These are phyloP conservation scores for Orbilia brochopaga DNA, from an alignment of 2,329 filamentous ascomycete genomes.

Conservation along the genomic window DNA sequence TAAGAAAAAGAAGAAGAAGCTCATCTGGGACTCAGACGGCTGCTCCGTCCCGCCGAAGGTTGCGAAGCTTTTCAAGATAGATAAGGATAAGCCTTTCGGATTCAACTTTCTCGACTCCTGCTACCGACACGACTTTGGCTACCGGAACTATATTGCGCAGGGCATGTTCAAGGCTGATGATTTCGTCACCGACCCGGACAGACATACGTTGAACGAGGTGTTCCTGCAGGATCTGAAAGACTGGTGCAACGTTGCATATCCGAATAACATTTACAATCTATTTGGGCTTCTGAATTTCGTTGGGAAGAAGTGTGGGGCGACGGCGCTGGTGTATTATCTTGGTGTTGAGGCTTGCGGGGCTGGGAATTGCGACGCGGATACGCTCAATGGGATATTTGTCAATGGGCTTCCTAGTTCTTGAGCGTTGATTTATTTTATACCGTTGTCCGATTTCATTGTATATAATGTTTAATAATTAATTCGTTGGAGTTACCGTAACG, in stretches of 20 bases:
- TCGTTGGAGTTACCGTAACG: too few relatives aligned
- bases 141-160: conserved; percentile 60
- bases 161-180: conserved; percentile 59
- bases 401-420: too few relatives aligned
- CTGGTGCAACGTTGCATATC: conserved; percentile 13
- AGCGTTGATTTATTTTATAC: too few relatives aligned
- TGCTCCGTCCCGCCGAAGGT: conserved; percentile 29
- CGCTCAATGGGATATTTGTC: too few relatives aligned
- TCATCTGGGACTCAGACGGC: conserved; percentile 30
- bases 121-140: conserved; percentile 66
- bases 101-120: conserved; percentile 56
- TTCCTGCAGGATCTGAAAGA: conserved; percentile 56
- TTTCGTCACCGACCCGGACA: conserved; percentile 60
- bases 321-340: too few relatives aligned
- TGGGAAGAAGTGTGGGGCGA: not conserved
- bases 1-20: conserved; percentile 8
- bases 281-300: too few relatives aligned
- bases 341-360: too few relatives aligned
- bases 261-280: conserved; percentile 4
- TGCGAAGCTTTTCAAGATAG: conserved; percentile 10
- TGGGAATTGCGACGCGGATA: too few relatives aligned
- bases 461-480: too few relatives aligned
- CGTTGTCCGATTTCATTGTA: too few relatives aligned
- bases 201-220: conserved; percentile 62
- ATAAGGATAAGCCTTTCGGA: conserved; percentile 30